Percentiles rank a stretch among this genome's conserved stretches.
phyloP scores from a whole-genome alignment of 495 filamentous ascomycete species.

The Staphylotrichum tortipilum region DNA sequence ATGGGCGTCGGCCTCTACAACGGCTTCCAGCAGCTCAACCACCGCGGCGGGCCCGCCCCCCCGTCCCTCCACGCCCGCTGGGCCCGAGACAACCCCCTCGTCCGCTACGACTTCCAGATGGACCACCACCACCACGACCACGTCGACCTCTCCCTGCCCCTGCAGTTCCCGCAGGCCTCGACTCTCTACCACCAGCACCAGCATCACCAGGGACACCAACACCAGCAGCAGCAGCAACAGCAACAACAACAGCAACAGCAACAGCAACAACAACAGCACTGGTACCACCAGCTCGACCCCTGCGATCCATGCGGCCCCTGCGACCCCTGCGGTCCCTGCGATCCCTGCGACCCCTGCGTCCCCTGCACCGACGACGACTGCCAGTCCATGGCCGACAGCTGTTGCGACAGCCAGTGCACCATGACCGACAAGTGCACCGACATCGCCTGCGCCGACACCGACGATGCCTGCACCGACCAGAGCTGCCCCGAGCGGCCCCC shows the following conservation, averaged over 20 bases:
- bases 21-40: constrained; percentile 24
- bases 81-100: constrained; percentile 3
- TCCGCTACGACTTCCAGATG: constrained; percentile 6
- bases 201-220: constrained; percentile 15
- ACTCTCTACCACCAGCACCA: constrained; percentile 5
- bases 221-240: no score
- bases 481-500: constrained; percentile 20
- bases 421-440: constrained; percentile 31
- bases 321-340: no score
- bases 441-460: constrained; percentile 23
- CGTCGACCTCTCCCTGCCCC: no score
- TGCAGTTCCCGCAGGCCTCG: constrained; percentile 10
- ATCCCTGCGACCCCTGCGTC: neutral
- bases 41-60: constrained; percentile 17
- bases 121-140: neutral
- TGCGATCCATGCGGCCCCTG: no score
- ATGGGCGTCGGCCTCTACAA: constrained; percentile 27
- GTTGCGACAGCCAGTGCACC: constrained; percentile 31
- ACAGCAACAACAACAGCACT: no score
- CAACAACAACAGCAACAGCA: constrained; percentile 9
- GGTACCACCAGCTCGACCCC: no score
- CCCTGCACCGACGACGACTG: constrained; percentile 24
- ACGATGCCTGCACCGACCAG: constrained; percentile 28
- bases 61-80: constrained; percentile 13
- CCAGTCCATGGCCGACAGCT: constrained; percentile 20